phyloP scores from a whole-genome alignment of 73 alveolate species.

The Uronychia setigera region DNA sequence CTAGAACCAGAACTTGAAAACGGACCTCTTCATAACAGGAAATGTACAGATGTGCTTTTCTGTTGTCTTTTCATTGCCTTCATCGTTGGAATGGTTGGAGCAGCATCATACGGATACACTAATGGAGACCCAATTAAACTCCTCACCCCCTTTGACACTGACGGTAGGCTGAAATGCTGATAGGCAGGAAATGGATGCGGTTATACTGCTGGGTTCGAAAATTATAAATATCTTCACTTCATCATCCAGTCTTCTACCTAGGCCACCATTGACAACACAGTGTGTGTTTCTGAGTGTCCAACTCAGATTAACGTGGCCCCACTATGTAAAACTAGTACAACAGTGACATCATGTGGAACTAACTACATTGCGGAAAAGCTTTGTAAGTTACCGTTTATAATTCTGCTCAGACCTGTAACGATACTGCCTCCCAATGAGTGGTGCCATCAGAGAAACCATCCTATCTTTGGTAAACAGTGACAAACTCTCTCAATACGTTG shows the following conservation, averaged over 20 bases:
- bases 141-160: slow-evolving; percentile 84
- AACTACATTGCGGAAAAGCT: background rate
- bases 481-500: slow-evolving; percentile 63
- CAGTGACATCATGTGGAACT: background rate
- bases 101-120: slow-evolving; percentile 77
- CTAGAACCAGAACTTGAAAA: slow-evolving; percentile 52
- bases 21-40: slow-evolving; percentile 94
- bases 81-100: slow-evolving; percentile 71
- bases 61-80: slow-evolving; percentile 83
- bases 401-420: background rate
- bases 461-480: background rate
- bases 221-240: slow-evolving; percentile 55
- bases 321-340: background rate
- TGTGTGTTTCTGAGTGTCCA: slow-evolving; percentile 57
- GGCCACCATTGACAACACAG: slow-evolving; percentile 7
- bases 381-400: background rate
- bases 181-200: slow-evolving; percentile 66
- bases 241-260: background rate
- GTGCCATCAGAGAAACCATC: background rate
- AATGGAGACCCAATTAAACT: slow-evolving; percentile 85
- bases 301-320: background rate
- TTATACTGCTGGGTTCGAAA: slow-evolving; percentile 37
- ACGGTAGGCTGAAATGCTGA: slow-evolving; percentile 66
- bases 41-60: slow-evolving; percentile 90
- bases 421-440: background rate